These are phyloP conservation scores for Massarina eburnea DNA, from an alignment of 2,329 filamentous ascomycete genomes.

Conservation along the genomic window DNA sequence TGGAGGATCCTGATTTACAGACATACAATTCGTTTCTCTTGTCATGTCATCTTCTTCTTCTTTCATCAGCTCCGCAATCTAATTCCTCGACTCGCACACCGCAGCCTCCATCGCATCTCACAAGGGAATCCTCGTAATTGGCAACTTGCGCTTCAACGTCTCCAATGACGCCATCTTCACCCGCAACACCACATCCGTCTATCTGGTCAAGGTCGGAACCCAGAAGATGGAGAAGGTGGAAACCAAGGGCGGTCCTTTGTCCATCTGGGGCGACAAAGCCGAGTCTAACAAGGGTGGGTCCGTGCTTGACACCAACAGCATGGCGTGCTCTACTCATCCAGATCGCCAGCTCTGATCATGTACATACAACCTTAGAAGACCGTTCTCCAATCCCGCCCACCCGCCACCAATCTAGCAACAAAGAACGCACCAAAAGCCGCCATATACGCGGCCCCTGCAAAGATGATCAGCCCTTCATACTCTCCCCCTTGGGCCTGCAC, in stretches of 20 bases:
- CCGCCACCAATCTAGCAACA: conserved; percentile 15
- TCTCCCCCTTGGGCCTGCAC: conserved; percentile 15
- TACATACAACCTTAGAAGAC: no score
- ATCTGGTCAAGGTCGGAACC: conserved; percentile 3
- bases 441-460: conserved; percentile 20
- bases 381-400: conserved; percentile 11
- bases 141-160: conserved; percentile 1
- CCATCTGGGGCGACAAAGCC: conserved; percentile 7
- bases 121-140: conserved; percentile 7
- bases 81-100: conserved; percentile 9
- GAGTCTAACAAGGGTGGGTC: neutral
- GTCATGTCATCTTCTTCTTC: no score
- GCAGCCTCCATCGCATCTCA: conserved; percentile 6
- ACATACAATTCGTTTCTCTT: conserved; percentile 11
- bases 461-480: conserved; percentile 21
- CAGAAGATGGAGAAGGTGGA: conserved; percentile 9
- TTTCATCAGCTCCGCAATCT: no score
- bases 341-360: no score
- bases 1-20: conserved; percentile 10
- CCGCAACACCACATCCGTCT: conserved; percentile 3
- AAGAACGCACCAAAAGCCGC: conserved; percentile 18
- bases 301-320: no score
- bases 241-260: conserved; percentile 6
- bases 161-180: neutral
- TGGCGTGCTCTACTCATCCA: no score